A percentile compares a stretch with the other conserved stretches of the same genome.
Conservation (phyloP, 192 early-diverging fungal genomes). For the Chytriomyces sp. region DNA sequence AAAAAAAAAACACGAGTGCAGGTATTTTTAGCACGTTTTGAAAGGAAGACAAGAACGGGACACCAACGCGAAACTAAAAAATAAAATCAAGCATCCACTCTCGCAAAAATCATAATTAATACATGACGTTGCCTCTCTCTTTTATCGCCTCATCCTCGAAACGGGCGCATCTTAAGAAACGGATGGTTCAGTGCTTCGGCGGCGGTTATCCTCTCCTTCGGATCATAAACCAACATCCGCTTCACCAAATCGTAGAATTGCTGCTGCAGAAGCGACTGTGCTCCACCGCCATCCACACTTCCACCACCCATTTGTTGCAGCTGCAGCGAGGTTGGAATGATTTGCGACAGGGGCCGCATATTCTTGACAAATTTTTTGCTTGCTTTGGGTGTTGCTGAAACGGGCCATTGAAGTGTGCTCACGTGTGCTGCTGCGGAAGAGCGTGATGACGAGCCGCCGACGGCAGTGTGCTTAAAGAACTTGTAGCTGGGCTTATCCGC, state of each 20-base stretch:
- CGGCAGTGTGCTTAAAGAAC: conserved; percentile 52
- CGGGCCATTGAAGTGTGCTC: conserved; percentile 9
- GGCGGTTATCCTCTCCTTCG: conserved; percentile 78
- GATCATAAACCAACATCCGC: conserved; percentile 80
- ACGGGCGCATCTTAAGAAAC: conserved; percentile 64
- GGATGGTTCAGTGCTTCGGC: conserved; percentile 82
- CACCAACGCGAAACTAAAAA: not conserved
- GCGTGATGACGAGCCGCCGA: too few relatives aligned
- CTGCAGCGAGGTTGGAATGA: not conserved
- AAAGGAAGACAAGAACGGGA: not conserved
- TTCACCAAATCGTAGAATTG: conserved; percentile 73
- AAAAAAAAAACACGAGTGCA: not conserved
- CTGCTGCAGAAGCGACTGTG: conserved; percentile 35
- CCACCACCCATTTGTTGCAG: not conserved
- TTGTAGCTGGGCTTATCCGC: conserved; percentile 48
- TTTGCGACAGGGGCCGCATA: conserved; percentile 60
- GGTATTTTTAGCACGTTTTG: not conserved
- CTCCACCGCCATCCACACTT: not conserved
- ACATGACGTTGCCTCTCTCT: not conserved
- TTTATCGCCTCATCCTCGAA: not conserved
- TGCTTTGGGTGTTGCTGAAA: conserved; percentile 16
- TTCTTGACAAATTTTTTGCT: conserved; percentile 68
- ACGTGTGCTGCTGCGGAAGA: too few relatives aligned
- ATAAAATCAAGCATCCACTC: not conserved
- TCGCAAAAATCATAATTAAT: not conserved